Evolutionary conservation across 2,329 filamentous ascomycete species (phyloP), one percentile per base, ranked within the genome.

Genomic region (Verticillium isaacii): DNA sequence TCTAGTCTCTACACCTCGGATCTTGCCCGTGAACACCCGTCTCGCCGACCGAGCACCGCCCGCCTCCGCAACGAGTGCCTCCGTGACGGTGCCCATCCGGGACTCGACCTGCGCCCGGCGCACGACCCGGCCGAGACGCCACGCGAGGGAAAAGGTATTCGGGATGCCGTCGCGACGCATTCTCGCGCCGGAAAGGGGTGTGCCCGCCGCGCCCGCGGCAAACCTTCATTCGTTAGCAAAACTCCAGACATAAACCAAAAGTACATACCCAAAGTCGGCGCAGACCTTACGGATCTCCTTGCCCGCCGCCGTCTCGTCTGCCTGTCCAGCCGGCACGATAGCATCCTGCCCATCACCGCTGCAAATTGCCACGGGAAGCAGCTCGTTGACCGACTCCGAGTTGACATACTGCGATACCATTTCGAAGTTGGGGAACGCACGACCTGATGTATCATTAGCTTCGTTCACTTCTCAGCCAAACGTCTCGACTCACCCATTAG

Each of bases 41-140:
- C 62, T 63, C 1, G 69, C 69, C 2, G 63, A 66, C 9, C 64
- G 62, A 0, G 63, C 23, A 66, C 71, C 72, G 72, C 82, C 61
- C 74, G 72, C 63, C 76, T 73, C 68, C 72, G 76, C 29, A 72
- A 81, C 64, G 6, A 72, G 64, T 25, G 72, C 73, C 23, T 74
- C 71, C 0, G 71, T 65, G 1, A 80, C 78, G 1, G 75, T 77
- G 25, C 74, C 72, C 57, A 81, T 75, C 3, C 77, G 68, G 4
- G 80, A 74, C 19, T 78, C 76, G 23, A 72, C 69, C 63, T 78
- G 77, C 1, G 78, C 75, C 12, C 80, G 72, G 5, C 77, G 78
- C 32, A 84, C 79, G 45, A 76, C 78, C 0, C 82, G 77, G 0
- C 83, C 82, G n/a, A 85, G 79, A 19, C 74, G 71, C 77, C 74